Base-by-base conservation (phyloP, 495 filamentous ascomycete species). In the Podospora comata region DNA sequence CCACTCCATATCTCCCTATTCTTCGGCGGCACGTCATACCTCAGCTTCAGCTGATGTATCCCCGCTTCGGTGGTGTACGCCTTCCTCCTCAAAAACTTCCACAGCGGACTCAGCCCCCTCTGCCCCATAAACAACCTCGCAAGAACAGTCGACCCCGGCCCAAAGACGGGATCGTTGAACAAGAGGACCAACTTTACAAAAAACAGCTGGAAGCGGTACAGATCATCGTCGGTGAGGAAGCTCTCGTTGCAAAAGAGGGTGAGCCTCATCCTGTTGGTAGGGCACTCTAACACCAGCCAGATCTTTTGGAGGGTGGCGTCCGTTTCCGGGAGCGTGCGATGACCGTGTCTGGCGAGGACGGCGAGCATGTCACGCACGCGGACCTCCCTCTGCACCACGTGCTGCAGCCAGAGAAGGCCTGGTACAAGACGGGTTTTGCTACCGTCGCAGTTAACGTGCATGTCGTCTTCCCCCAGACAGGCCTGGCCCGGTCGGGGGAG, bases 251-350 rank as follows among this genome's bases (percentile, higher is more conserved):
- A 75, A 0, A 90, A 73, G n/a, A 87, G 75, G n/a, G 73, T 76
- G 6, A 79, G 57, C 16, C 90, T 85, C 2, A 74, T 77, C 3
- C 63, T 53, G 62, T 79, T 87, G 20, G 85, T 85, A 1, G 81
- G 71, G 4, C 86, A 72, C 68, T 91, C 89, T 80, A 92, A 86
- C 27, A 88, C 67, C 32, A 90, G 83, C 90, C 90, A 91, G 26
- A 90, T 72, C 75, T 90, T 89, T 69, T 83, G 82, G 54, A 92
- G 73, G 19, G 81, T 77, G 3, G 75, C 26, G 20, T 76, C 65
- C 23, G 81, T 81, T 27, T 76, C 70, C 1, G 53, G 18, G 11
- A 87, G 88, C 13, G 89, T 70, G n/a, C 80, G 74, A 44, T 84
- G 83, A 7, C 88, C 85, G 20, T 80, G 71, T 3, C 80, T 67